phyloP scores from a whole-genome alignment of 2,329 filamentous ascomycete species.

The Epichloe gansuensis region DNA sequence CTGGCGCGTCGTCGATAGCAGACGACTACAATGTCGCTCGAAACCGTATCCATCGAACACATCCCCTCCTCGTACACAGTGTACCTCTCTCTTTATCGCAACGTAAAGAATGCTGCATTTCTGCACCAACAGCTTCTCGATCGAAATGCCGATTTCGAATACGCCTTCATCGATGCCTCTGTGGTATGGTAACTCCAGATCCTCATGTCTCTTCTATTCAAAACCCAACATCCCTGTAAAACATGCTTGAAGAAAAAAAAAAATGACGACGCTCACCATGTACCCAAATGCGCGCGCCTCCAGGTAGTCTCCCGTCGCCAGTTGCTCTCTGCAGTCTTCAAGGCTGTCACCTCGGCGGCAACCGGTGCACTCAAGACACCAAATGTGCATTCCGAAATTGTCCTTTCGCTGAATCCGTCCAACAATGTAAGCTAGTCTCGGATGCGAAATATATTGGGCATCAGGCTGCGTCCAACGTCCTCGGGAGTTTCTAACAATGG shows the following conservation, averaged over 20 bases:
- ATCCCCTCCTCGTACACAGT: constrained; percentile 54
- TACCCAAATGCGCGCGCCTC: neutral
- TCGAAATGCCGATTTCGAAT: constrained; percentile 77
- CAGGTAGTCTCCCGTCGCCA: constrained; percentile 62
- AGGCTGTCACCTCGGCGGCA: constrained; percentile 55
- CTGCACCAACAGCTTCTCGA: constrained; percentile 74
- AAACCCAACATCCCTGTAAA: neutral
- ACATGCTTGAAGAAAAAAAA: neutral
- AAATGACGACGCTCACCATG: neutral
- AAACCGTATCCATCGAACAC: constrained; percentile 63
- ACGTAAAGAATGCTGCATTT: constrained; percentile 65
- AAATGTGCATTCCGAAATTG: constrained; percentile 82
- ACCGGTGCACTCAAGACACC: constrained; percentile 56
- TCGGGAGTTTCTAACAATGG: neutral
- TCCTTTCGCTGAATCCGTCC: constrained; percentile 65
- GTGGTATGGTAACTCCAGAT: constrained; percentile 41
- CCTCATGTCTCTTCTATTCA: too few species aligned
- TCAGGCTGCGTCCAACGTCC: neutral
- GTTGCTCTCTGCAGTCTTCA: constrained; percentile 61
- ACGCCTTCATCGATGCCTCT: constrained; percentile 81
- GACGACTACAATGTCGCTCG: constrained; percentile 26
- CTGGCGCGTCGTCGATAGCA: neutral
- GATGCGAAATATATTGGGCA: neutral
- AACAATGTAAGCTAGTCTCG: constrained; percentile 50
- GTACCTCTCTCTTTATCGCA: constrained; percentile 61